Base-by-base conservation (phyloP, 2,329 filamentous ascomycete genomes). In the Metarhizium anisopliae region DNA sequence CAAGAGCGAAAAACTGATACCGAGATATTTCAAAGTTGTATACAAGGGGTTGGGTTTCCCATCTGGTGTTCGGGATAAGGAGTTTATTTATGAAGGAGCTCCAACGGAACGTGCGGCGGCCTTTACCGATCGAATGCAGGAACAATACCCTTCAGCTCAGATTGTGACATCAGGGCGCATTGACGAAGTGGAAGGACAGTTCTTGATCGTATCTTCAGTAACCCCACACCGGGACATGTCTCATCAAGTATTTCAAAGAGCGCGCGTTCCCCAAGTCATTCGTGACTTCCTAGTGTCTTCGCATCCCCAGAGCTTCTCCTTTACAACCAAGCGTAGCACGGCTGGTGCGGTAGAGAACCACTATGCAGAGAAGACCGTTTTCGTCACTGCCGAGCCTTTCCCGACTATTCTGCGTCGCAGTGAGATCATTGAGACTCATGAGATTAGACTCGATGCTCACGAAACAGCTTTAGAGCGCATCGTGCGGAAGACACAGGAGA, bases 31-130 rank as follows among this genome's bases (percentile, higher is more conserved):
- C 81, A 87, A 89, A 60, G 92, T 97, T 32, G 80, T 86, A 13
- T 97, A 94, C 75, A 89, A 86, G 65, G 93, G 93, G 5, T 82
- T 96, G 55, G 92, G 93, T 1, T 97, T 96, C 70, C 89, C 92
- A 1, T 66, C 83, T 2, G 87, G 80, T 51, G 70, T 97, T 25
- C 82, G 91, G 53, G 91, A 96, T 70, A 96, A 96, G 72, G 86
- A 93, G 57, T 97, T 90, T 69, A 86, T 97, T 55, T 95, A 95
- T 63, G 90, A 97, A 70, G 91, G 89, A 0, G 82, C 84, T 2
- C 79, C 87, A 0, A 84, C 78, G 6, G 93, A 97, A 70, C 83
- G 88, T 25, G 84, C 90, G 45, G 83, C 85, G 1, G 85, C 84
- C 4, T 97, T 97, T 64, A 90, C 89, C 1, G 92, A 96, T 67